phyloP scores from a whole-genome alignment of 2,329 filamentous ascomycete species.

The Cladosporium sp. region DNA sequence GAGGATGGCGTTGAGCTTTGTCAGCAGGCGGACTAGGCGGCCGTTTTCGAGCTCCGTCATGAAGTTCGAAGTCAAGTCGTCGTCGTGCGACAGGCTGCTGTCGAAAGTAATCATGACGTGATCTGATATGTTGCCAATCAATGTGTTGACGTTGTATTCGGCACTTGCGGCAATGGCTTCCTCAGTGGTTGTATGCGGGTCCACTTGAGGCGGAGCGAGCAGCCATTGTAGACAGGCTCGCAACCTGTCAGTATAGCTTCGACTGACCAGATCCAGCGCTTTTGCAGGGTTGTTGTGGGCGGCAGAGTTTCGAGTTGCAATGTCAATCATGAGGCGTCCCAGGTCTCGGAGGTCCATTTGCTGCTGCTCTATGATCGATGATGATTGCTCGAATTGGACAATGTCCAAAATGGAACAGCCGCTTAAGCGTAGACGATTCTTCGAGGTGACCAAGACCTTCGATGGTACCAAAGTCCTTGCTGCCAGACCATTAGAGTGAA shows the following conservation, averaged over 20 bases:
- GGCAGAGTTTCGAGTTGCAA: constrained; percentile 57
- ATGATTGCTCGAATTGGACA: constrained; percentile 68
- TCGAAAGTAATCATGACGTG: constrained; percentile 73
- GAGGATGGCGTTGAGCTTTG: constrained; percentile 83
- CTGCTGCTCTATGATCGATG: constrained; percentile 68
- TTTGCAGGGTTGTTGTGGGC: constrained; percentile 53
- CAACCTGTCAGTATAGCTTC: constrained; percentile 71
- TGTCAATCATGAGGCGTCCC: constrained; percentile 73
- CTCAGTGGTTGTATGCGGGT: constrained; percentile 14
- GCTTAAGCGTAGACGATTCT: constrained; percentile 80
- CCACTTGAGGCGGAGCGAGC: constrained; percentile 51
- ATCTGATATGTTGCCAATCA: constrained; percentile 70
- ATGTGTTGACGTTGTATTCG: constrained; percentile 69
- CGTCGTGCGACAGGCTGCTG: constrained; percentile 69
- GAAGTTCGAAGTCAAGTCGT: constrained; percentile 66
- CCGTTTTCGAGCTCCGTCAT: constrained; percentile 84
- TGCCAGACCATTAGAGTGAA: constrained; percentile 74
- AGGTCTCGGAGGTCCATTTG: constrained; percentile 82
- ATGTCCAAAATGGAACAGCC: constrained; percentile 88
- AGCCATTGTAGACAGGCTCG: constrained; percentile 79
- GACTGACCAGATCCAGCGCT: constrained; percentile 68
- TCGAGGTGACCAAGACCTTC: constrained; percentile 85
- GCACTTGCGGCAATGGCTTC: constrained; percentile 13
- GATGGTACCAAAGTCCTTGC: constrained; percentile 79
- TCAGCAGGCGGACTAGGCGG: constrained; percentile 67